Percentiles rank a stretch among this genome's conserved stretches.
Conservation (phyloP, 2,329 filamentous ascomycete species). For the Lachnellula cervina region DNA sequence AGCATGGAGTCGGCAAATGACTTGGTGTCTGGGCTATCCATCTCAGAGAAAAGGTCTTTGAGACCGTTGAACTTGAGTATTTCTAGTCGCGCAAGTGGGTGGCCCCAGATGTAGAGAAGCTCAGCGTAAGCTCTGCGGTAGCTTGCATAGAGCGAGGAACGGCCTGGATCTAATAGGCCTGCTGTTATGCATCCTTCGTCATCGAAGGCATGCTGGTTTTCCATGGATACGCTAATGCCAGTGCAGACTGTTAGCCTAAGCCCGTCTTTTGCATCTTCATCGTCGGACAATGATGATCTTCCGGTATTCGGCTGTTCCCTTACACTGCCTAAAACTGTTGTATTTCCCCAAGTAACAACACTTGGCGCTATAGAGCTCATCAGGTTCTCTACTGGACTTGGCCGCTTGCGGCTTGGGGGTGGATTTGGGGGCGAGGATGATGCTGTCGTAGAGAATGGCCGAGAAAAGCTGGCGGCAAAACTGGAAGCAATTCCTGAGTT, state of each 20-base stretch:
- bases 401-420: conserved; percentile 45
- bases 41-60: conserved; percentile 40
- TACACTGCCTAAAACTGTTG: conserved; percentile 34
- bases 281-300: conserved; percentile 28
- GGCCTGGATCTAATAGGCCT: conserved; percentile 50
- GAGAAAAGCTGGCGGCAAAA: conserved; percentile 51
- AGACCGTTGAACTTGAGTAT: conserved; percentile 66
- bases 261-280: conserved; percentile 22
- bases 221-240: conserved; percentile 43
- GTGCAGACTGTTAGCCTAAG: conserved; percentile 21
- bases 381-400: conserved; percentile 58
- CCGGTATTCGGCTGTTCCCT: conserved; percentile 26
- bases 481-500: conserved; percentile 53
- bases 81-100: conserved; percentile 58
- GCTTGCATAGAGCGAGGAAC: conserved; percentile 46
- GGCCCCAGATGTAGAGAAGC: conserved; percentile 61
- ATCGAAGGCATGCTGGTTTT: conserved; percentile 62
- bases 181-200: conserved; percentile 61
- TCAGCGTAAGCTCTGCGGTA: conserved; percentile 66
- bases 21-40: conserved; percentile 26
- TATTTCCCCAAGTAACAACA: conserved; percentile 35
- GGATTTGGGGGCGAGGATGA: conserved; percentile 43
- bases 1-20: conserved; percentile 24
- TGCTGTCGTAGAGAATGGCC: conserved; percentile 28
- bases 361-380: conserved; percentile 47